Conservation (phyloP, 2,329 filamentous ascomycete genomes). For the Hortaea sp. region DNA sequence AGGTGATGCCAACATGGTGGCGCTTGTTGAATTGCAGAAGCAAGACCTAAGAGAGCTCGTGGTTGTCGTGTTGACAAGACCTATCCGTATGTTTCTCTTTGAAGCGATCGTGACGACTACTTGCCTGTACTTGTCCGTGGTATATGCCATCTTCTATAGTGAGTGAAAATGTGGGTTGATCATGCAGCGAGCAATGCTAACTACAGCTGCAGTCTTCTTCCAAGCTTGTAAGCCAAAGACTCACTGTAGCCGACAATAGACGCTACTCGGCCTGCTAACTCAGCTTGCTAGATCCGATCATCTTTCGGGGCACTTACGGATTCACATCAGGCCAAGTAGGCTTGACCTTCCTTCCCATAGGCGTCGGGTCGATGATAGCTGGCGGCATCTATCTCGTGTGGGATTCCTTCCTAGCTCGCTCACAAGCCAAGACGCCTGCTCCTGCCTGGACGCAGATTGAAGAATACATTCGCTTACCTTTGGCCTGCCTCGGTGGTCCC, state of each 20-base stretch:
- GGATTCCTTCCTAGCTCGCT: conserved; percentile 49
- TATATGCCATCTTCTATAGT: conserved; percentile 56
- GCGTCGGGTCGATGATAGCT: conserved; percentile 50
- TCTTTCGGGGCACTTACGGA: conserved; percentile 54
- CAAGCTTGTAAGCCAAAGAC: conserved; percentile 43
- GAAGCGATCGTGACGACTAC: conserved; percentile 65
- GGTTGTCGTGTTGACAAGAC: conserved; percentile 61
- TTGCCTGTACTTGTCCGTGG: conserved; percentile 57
- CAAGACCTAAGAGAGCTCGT: conserved; percentile 47
- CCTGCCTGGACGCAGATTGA: conserved; percentile 52
- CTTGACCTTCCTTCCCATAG: conserved; percentile 59
- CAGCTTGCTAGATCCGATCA: conserved; percentile 38
- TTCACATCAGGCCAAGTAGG: conserved; percentile 56
- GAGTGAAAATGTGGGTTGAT: conserved; percentile 1
- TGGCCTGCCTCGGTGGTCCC: conserved; percentile 61
- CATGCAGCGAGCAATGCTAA: not conserved
- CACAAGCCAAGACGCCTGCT: conserved; percentile 30
- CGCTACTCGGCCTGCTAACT: no score
- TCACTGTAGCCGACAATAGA: no score
- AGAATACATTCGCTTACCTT: conserved; percentile 59
- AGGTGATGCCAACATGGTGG: conserved; percentile 41
- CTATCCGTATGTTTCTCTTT: conserved; percentile 61
- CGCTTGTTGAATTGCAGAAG: conserved; percentile 53
- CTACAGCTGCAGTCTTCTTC: conserved; percentile 47
- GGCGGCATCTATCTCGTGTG: conserved; percentile 55